Evolutionary conservation across 2,329 filamentous ascomycete species (phyloP).

Genomic region (Pseudogymnoascus sp.): DNA sequence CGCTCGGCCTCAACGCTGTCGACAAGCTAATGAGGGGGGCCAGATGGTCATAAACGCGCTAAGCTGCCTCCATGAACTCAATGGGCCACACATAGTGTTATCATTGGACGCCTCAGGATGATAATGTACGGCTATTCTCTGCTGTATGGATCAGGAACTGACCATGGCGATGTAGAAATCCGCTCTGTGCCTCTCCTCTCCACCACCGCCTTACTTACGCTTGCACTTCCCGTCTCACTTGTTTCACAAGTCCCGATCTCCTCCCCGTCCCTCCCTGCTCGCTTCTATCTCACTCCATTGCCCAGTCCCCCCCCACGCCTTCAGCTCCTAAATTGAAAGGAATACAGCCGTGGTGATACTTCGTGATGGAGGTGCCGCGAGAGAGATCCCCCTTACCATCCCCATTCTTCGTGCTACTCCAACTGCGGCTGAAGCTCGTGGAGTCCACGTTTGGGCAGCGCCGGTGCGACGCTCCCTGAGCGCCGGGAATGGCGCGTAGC

Average conservation of each 20-base stretch:
- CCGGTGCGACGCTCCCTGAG: not conserved
- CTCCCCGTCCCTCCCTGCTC: not conserved
- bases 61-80: not conserved
- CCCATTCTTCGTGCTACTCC: slow-evolving; percentile 1
- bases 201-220: not conserved
- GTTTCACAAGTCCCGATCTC: slow-evolving; percentile 3
- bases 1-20: slow-evolving; percentile 1
- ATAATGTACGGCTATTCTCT: not conserved
- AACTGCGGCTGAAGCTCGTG: slow-evolving; percentile 4
- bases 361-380: not conserved
- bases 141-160: not conserved
- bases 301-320: not conserved
- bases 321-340: not conserved
- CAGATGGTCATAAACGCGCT: not conserved
- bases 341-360: not conserved
- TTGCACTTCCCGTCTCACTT: not conserved
- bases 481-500: not conserved
- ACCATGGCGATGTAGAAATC: not conserved
- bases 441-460: slow-evolving; percentile 3
- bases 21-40: not conserved
- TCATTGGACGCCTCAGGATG: not conserved
- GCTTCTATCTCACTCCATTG: not conserved
- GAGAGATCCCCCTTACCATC: not conserved
- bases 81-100: not conserved
- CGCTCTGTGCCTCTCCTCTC: not conserved